Base-by-base conservation (phyloP, 805 yeast species). In the Sugiyamaella boreocaroliniensis region DNA sequence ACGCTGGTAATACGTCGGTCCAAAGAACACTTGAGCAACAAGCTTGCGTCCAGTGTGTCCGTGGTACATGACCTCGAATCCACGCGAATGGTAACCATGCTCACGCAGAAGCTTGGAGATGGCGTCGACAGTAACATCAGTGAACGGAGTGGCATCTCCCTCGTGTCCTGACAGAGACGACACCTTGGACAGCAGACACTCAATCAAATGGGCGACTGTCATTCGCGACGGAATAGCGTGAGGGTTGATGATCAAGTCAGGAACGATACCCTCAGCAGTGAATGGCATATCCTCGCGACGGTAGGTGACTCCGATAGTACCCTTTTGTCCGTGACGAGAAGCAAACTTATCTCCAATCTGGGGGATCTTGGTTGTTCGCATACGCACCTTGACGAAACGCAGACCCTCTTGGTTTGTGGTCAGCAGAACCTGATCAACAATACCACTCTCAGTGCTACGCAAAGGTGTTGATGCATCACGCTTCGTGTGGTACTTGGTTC, bases 221-320 rank as follows among this genome's bases (percentile, higher is more conserved):
- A 93, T 93, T 80, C 99, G 97, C 54, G 99, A 93, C 62, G 99
- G 99, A 80, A 93, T 93, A 68, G 98, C 99, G 73, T 93, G 99
- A 1, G 99, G 99, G 71, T 93, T 93, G 69, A 93, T 93, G 65
- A 93, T 89, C 67, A 93, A 77, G 74, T 93, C 99, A 7, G 99
- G 99, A 40, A 92, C 97, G 68, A 92, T 72, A 70, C 99, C 99
- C 70, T 92, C 95, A 2, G 88, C 78, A 8, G 95, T 84, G 70
- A 93, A 93, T 29, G 99, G 99, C 98, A 93, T 92, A 69, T 93
- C 99, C 71, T 93, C 99, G 69, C 92, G 93, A 69, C 97, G 82
- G 69, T 92, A 93, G 0, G 99, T 93, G 58, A 93, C 93, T 83
- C 99, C 99, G 71, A 93, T 90, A 18, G 99, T 93, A 85, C 99